Evolutionary conservation across 2,329 filamentous ascomycete species (phyloP), one percentile per base, ranked within the genome.

Genomic region (Verticillium isaacii): DNA sequence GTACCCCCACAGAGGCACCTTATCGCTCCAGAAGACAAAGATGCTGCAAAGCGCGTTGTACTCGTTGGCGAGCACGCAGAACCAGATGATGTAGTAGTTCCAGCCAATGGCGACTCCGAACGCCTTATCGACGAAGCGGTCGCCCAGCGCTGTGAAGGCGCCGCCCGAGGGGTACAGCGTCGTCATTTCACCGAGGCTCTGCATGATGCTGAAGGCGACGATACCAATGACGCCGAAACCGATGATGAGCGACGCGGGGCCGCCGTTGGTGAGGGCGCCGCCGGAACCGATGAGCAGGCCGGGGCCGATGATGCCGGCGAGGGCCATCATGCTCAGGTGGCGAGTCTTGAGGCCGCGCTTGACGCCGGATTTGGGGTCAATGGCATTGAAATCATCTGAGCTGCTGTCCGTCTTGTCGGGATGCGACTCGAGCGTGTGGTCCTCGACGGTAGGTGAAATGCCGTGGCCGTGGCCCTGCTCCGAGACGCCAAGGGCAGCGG

Each of bases 261-360:
- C 90, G 61, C 89, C 89, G 52, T 81, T 84, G 14, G 83, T 79
- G 29, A 93, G 77, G 0, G 90, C 90, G 56, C 87, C 85, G 39
- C 90, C 90, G 2, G 88, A 83, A 17, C 89, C 90, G 60, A 92
- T 86, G 3, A 93, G 81, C 50, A 93, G 77, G 25, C 90, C 90
- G 4, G 90, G 89, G 0, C 90, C 90, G 63, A 83, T 86, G 76
- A 80, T 89, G 68, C 78, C 86, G 65, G 82, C 88, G 66, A 86
- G 72, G 6, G 84, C 84, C 83, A 86, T 85, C 82, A 91, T 89
- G 63, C 81, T 85, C 14, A 90, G 72, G 71, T 90, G 87, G 7
- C 87, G 79, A 39, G 86, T 89, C 74, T 90, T 89, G 60, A 91
- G 80, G 1, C 87, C 88, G 62, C 88, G 83, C 76, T 87, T 89